phyloP scores from a whole-genome alignment of 495 filamentous ascomycete genomes.

The Hypoxylon fragiforme region DNA sequence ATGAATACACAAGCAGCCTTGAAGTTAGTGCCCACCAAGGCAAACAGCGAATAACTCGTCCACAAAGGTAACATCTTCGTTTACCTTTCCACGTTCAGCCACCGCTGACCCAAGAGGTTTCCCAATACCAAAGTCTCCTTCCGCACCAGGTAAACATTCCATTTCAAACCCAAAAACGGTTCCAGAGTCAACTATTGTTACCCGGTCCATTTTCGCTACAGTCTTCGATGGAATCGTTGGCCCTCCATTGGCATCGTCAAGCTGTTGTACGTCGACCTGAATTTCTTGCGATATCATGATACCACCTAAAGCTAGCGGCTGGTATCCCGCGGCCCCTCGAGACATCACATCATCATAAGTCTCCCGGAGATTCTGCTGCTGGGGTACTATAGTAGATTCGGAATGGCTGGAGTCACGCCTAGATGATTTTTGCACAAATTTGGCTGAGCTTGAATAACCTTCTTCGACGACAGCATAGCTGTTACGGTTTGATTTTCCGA shows the following conservation, averaged over 20 bases:
- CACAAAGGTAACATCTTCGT: conserved; percentile 44
- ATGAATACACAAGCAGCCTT: too few relatives aligned
- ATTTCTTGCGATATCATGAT: conserved; percentile 61
- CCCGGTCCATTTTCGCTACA: conserved; percentile 9
- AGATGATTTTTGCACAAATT: conserved; percentile 37
- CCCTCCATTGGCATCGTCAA: conserved; percentile 15
- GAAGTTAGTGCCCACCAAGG: too few relatives aligned
- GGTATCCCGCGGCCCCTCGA: not conserved
- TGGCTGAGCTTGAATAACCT: conserved; percentile 4
- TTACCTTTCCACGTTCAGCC: conserved; percentile 25
- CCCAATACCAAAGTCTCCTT: conserved; percentile 2
- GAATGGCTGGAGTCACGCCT: conserved; percentile 54
- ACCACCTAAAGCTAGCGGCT: conserved; percentile 42
- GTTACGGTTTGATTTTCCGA: conserved; percentile 6
- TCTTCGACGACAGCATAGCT: conserved; percentile 15
- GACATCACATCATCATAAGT: conserved; percentile 9
- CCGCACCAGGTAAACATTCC: conserved; percentile 10
- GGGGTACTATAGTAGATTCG: conserved; percentile 40
- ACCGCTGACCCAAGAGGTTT: conserved; percentile 14
- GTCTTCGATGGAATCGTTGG: conserved; percentile 4
- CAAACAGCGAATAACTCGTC: conserved; percentile 44
- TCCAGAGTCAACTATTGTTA: conserved; percentile 24
- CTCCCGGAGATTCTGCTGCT: conserved; percentile 28
- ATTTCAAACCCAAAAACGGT: conserved; percentile 19
- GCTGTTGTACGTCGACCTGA: conserved; percentile 50